Evolutionary conservation across 2,329 filamentous ascomycete species (phyloP).

Genomic region (Aspergillus candidus): DNA sequence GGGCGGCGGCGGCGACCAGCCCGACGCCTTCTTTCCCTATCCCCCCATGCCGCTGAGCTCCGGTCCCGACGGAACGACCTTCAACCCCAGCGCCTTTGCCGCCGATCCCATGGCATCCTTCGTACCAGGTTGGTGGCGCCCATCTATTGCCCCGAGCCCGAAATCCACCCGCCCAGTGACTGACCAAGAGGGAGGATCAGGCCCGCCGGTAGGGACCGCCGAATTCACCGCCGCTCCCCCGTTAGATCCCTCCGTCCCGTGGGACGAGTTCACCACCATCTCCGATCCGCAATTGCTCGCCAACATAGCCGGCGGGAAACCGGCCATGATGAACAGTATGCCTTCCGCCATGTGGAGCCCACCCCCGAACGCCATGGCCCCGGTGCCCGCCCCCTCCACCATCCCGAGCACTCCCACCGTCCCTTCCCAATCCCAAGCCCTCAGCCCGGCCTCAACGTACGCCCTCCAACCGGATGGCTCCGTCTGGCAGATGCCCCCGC

Average conservation of each 20-base stretch:
- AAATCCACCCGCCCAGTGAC: not conserved
- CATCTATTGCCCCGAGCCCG: not conserved
- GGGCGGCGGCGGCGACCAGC: constrained; percentile 26
- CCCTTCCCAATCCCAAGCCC: constrained; percentile 26
- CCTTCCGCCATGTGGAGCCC: constrained; percentile 28
- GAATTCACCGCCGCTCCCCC: constrained; percentile 27
- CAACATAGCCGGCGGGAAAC: constrained; percentile 26
- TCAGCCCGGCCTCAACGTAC: constrained; percentile 25
- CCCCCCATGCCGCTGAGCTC: constrained; percentile 30
- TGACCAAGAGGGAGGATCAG: constrained; percentile 15
- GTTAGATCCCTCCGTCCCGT: constrained; percentile 30
- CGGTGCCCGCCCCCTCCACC: constrained; percentile 23
- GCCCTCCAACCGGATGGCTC: constrained; percentile 32
- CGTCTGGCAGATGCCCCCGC: constrained; percentile 30
- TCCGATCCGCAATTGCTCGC: constrained; percentile 31
- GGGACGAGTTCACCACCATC: constrained; percentile 35
- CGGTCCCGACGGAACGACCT: constrained; percentile 29
- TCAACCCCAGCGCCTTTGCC: constrained; percentile 26
- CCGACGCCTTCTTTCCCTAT: constrained; percentile 34
- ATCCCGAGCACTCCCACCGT: constrained; percentile 27
- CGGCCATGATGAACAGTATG: constrained; percentile 26
- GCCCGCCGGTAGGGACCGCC: constrained; percentile 22
- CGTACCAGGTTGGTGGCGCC: constrained; percentile 28
- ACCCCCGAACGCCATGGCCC: constrained; percentile 21
- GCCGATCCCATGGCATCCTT: constrained; percentile 31